Conservation (phyloP, 2,329 filamentous ascomycete genomes). For the Chrysoporthe puriensis region DNA sequence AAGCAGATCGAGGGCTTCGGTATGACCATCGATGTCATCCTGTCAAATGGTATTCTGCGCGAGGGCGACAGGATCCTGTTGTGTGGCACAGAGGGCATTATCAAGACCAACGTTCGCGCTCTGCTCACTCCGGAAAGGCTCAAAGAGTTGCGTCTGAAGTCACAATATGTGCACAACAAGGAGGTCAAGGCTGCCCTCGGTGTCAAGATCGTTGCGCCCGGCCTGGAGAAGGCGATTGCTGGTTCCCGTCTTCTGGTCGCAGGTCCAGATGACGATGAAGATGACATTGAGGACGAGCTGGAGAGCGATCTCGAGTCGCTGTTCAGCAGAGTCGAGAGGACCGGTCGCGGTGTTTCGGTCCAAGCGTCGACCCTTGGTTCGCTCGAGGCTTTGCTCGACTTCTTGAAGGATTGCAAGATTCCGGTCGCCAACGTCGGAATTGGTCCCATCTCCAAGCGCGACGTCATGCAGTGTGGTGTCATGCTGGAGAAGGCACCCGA, state of each 20-base stretch:
- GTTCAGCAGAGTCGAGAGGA: conserved; percentile 88
- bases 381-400: conserved; percentile 92
- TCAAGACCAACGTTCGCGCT: conserved; percentile 92
- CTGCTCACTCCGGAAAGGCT: conserved; percentile 90
- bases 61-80: conserved; percentile 95
- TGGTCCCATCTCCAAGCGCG: conserved; percentile 95
- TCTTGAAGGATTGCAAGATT: conserved; percentile 94
- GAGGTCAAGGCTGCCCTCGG: conserved; percentile 97
- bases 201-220: conserved; percentile 98
- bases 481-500: conserved; percentile 97
- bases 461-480: conserved; percentile 91
- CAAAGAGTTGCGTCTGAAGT: conserved; percentile 93
- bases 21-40: conserved; percentile 96
- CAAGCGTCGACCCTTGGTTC: conserved; percentile 98
- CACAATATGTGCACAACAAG: conserved; percentile 97
- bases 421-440: conserved; percentile 97
- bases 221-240: conserved; percentile 93
- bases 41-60: conserved; percentile 91
- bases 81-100: conserved; percentile 95
- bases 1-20: conserved; percentile 99
- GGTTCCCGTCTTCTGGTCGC: conserved; percentile 94
- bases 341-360: conserved; percentile 92
- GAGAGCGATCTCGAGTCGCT: conserved; percentile 92
- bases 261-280: conserved; percentile 93
- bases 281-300: conserved; percentile 94